Evolutionary conservation across 805 yeast species (phyloP).

Genomic region (Cyberlindnera saturnus): DNA sequence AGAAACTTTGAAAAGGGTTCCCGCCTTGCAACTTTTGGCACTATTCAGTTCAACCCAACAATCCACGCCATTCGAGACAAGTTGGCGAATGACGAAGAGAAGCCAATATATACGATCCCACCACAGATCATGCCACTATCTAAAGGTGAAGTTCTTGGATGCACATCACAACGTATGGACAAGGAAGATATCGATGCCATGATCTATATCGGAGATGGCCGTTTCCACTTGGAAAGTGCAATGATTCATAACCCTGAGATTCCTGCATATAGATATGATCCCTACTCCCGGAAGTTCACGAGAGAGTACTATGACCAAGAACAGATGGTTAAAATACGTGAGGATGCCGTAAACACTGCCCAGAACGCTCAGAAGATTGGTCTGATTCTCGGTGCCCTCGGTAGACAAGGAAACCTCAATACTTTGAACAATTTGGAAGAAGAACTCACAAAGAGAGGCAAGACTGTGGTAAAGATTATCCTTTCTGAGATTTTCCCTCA

Average conservation of each 20-base stretch:
- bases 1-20: constrained; percentile 62
- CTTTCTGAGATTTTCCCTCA: constrained; percentile 91
- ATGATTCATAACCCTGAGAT: constrained; percentile 95
- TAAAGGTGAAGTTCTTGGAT: constrained; percentile 93
- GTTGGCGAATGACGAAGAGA: constrained; percentile 41
- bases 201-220: constrained; percentile 92
- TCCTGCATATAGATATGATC: constrained; percentile 92
- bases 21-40: constrained; percentile 81
- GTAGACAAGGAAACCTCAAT: constrained; percentile 86
- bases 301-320: constrained; percentile 82
- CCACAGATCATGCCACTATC: constrained; percentile 93
- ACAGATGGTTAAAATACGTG: constrained; percentile 69
- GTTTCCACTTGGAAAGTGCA: constrained; percentile 91
- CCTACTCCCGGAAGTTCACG: constrained; percentile 88
- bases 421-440: constrained; percentile 66
- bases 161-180: constrained; percentile 83
- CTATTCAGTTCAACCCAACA: constrained; percentile 95
- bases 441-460: constrained; percentile 47
- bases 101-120: constrained; percentile 57
- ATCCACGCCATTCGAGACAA: constrained; percentile 70
- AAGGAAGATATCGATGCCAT: constrained; percentile 64
- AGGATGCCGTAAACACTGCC: constrained; percentile 68
- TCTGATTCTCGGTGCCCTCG: constrained; percentile 84
- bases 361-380: constrained; percentile 62
- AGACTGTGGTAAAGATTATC: constrained; percentile 71